Conservation (phyloP, 495 filamentous ascomycete species). For the Aspergillus olivimuriae region DNA sequence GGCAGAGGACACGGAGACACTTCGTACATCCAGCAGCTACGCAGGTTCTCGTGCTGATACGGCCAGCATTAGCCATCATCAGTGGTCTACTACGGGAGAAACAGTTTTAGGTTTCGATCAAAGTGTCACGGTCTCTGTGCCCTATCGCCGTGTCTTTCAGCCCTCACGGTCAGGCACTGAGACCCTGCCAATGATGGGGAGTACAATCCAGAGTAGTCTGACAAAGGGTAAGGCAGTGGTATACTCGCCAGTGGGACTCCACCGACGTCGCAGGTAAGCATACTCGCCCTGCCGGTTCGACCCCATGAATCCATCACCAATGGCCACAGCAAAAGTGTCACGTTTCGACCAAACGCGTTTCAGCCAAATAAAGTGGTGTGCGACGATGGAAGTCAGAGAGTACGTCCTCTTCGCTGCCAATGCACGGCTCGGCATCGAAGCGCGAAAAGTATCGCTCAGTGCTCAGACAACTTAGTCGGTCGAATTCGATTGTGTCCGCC, state of each 20-base stretch:
- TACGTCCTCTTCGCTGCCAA: conserved; percentile 6
- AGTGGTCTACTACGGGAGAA: conserved; percentile 22
- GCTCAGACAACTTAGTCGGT: conserved; percentile 19
- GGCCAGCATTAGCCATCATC: conserved; percentile 24
- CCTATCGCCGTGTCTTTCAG: conserved; percentile 23
- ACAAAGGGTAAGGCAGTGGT: conserved; percentile 21
- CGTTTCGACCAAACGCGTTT: conserved; percentile 8
- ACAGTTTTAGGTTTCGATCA: conserved; percentile 31
- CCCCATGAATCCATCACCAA: conserved; percentile 16
- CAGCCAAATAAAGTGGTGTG: conserved; percentile 6
- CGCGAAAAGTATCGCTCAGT: conserved; percentile 18
- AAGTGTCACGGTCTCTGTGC: conserved; percentile 18
- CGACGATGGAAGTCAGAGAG: conserved; percentile 24
- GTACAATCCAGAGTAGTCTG: conserved; percentile 9
- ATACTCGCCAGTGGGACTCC: conserved; percentile 5
- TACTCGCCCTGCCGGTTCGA: conserved; percentile 14
- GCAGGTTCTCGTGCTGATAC: conserved; percentile 20
- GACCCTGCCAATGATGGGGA: conserved; percentile 3
- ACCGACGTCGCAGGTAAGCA: conserved; percentile 5
- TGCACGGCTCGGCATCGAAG: conserved; percentile 14
- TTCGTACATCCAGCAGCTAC: conserved; percentile 25
- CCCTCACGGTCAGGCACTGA: conserved; percentile 11
- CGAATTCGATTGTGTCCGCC: conserved; percentile 9
- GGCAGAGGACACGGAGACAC: conserved; percentile 34
- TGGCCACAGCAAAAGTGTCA: conserved; percentile 21